Evolutionary conservation across 2,329 filamentous ascomycete genomes (phyloP).

Genomic region (Ophiostoma sp.): DNA sequence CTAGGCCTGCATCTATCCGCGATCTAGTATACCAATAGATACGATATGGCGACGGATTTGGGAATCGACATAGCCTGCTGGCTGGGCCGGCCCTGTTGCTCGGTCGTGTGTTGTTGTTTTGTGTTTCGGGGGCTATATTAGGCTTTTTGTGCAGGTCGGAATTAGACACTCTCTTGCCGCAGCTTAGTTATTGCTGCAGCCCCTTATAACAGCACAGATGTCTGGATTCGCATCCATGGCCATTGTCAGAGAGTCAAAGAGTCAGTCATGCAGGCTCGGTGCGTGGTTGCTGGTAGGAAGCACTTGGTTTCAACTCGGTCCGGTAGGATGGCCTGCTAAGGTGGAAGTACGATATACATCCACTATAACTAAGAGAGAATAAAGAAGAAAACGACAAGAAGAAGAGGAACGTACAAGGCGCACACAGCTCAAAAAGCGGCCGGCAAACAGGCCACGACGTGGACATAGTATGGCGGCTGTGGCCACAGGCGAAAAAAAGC

Average conservation of each 20-base stretch:
- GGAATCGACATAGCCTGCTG: neutral
- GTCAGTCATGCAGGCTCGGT: neutral
- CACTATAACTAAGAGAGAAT: neutral
- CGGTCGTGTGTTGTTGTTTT: neutral
- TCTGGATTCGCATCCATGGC: neutral
- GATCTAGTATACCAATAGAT: neutral
- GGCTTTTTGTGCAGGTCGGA: neutral
- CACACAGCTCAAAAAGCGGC: neutral
- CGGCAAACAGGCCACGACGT: neutral
- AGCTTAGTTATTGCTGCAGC: neutral
- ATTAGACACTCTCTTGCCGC: neutral
- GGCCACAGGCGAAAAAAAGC: neutral
- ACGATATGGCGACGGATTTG: neutral
- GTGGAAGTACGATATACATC: neutral
- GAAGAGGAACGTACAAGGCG: neutral
- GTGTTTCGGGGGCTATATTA: slow-evolving; percentile 4
- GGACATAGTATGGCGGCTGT: neutral
- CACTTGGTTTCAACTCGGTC: neutral
- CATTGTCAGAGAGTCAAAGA: neutral
- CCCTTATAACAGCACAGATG: neutral
- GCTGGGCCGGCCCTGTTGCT: neutral
- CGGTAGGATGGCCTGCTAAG: neutral
- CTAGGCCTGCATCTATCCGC: neutral
- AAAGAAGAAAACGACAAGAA: neutral
- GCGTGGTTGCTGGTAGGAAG: too few species aligned